Conservation (phyloP, 2,329 filamentous ascomycete genomes). For the Pseudogymnoascus sp. region DNA sequence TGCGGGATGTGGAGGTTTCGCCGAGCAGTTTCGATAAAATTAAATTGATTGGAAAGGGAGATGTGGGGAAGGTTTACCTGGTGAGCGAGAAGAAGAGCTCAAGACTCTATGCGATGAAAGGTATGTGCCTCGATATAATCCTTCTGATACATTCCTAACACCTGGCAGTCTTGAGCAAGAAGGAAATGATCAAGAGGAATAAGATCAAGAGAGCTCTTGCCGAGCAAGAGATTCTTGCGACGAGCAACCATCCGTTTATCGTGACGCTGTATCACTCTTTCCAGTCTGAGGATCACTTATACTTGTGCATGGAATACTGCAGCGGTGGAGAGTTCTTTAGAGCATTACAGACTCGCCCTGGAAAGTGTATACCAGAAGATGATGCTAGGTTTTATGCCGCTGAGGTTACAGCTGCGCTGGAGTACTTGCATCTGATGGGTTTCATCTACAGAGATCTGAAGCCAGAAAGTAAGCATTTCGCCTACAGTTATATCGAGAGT, state of each 20-base stretch:
- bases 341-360: conserved; percentile 88
- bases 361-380: conserved; percentile 95
- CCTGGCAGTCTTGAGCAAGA: conserved; percentile 82
- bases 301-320: conserved; percentile 99
- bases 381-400: conserved; percentile 96
- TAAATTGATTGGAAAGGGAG: conserved; percentile 96
- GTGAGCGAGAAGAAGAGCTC: conserved; percentile 97
- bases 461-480: conserved; percentile 71
- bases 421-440: conserved; percentile 97
- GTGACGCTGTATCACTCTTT: conserved; percentile 98
- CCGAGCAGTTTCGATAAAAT: conserved; percentile 98
- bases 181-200: conserved; percentile 99
- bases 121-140: conserved; percentile 40
- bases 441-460: conserved; percentile 98
- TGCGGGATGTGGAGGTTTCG: conserved; percentile 91
- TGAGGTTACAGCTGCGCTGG: conserved; percentile 90
- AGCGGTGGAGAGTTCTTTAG: conserved; percentile 98
- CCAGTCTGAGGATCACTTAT: conserved; percentile 96
- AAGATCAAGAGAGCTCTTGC: conserved; percentile 98
- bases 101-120: conserved; percentile 96
- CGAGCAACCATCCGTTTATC: conserved; percentile 98
- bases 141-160: conserved; percentile 29
- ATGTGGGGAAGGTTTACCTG: conserved; percentile 96
- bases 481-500: conserved; percentile 13
- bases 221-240: conserved; percentile 95